Evolutionary conservation across 1,139 yeast species (phyloP).

Genomic region (Maudiozyma humilis): DNA sequence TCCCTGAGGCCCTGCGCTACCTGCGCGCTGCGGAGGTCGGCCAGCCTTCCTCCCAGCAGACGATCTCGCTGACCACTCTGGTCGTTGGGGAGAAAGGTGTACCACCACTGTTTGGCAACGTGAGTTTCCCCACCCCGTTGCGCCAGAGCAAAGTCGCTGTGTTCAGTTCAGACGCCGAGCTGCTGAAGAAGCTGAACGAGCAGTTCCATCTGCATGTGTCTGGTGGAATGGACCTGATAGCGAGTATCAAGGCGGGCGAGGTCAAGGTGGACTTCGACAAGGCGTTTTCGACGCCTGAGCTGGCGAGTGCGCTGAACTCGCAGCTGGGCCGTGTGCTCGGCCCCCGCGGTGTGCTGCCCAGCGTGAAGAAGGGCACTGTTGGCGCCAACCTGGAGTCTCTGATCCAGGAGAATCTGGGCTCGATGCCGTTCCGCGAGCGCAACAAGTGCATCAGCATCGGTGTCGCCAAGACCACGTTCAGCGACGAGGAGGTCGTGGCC

Average conservation of each 20-base stretch:
- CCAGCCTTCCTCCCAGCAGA: slow-evolving; percentile 57
- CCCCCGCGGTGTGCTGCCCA: slow-evolving; percentile 86
- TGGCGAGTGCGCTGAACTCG: slow-evolving; percentile 48
- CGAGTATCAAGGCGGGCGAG: slow-evolving; percentile 50
- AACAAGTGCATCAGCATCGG: slow-evolving; percentile 48
- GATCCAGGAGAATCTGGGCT: slow-evolving; percentile 52
- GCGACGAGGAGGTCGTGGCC: slow-evolving; percentile 65
- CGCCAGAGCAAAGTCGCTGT: slow-evolving; percentile 59
- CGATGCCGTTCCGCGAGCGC: slow-evolving; percentile 65
- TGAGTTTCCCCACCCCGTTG: slow-evolving; percentile 68
- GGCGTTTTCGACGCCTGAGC: slow-evolving; percentile 80
- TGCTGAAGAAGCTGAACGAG: slow-evolving; percentile 44
- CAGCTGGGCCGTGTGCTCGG: slow-evolving; percentile 73
- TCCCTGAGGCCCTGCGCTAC: slow-evolving; percentile 66
- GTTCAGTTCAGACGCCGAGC: slow-evolving; percentile 51
- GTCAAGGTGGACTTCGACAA: slow-evolving; percentile 57
- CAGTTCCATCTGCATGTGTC: slow-evolving; percentile 50
- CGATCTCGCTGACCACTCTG: slow-evolving; percentile 56
- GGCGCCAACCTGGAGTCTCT: slow-evolving; percentile 52
- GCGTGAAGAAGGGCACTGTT: slow-evolving; percentile 79
- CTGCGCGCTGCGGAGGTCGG: slow-evolving; percentile 89
- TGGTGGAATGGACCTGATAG: slow-evolving; percentile 69
- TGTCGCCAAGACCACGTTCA: slow-evolving; percentile 70
- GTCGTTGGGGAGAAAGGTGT: slow-evolving; percentile 78
- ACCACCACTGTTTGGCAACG: slow-evolving; percentile 64